Evolutionary conservation across 371 early-diverging fungal genomes (phyloP), one percentile per base, ranked within the genome.

Genomic region (Capniomyces stellatus): DNA sequence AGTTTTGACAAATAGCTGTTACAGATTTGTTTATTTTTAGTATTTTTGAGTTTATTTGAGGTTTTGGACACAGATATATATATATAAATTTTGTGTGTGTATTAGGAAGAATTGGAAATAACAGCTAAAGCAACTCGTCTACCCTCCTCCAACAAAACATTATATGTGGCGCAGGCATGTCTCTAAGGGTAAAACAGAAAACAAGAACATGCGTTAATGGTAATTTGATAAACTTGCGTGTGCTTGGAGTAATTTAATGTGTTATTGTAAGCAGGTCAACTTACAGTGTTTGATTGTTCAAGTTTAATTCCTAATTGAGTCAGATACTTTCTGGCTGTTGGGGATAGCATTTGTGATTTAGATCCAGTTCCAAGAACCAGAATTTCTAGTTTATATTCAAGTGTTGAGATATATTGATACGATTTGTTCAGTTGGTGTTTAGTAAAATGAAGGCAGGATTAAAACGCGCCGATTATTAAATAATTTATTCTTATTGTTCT

Each of bases 331-430:
- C 47, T 43, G 1, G 64, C 60, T 3, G 18, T 43, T 4, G 19
- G 21, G 3, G 60, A 51, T 19, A 68, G 39, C 3, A 23, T 50
- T 12, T 50, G 54, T 2, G 60, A 49, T 29, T 41, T 42, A 0
- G 62, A 55, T 1, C 69, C 69, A 40, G 64, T 62, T 43, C 69
- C 69, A 13, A 68, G 60, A 4, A 68, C 57, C 13, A 68, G 23
- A 29, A 68, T 47, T 52, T 68, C 69, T 46, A 46, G 10, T 18
- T 41, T 21, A 41, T 21, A 18, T 25, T 28, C 6, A 46, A 46
- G 18, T 46, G 15, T 35, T 35, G 35, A 35, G 35, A 35, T 35
- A 35, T 35, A 15, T 35, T 10, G 35, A 35, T 35, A 10, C 6
- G 15, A 35, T 15, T 15, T 10, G 15, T 15, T 10, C 15, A 35